Evolutionary conservation across 495 filamentous ascomycete genomes (phyloP), one percentile per base, ranked within the genome.

Genomic region (Penicillium pulvis): DNA sequence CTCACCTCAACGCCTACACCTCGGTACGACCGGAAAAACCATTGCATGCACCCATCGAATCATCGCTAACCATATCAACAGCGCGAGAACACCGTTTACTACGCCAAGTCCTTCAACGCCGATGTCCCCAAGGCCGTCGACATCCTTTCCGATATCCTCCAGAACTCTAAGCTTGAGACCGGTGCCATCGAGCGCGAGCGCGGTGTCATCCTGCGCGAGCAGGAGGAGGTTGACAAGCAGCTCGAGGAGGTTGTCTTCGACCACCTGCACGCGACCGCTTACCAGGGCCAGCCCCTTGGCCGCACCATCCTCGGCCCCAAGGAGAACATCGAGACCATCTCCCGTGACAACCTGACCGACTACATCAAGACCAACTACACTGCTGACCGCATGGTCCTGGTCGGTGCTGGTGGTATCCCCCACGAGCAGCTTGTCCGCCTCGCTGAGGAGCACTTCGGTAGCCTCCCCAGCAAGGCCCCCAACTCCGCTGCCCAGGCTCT

Each of bases 361-460:
- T 99, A 98, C 82, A 98, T 99, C 84, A 94, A 94, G 81, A 90
- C 86, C 78, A 99, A 99, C 84, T 99, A 99, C 83, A 96, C 90
- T 45, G 93, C 95, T 57, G 94, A 99, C 79, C 92, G 95, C 69
- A 99, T 98, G 93, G 94, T 99, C 48, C 87, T 99, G 46, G 95
- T 96, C 62, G 94, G 93, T 70, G 86, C 95, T 55, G 94, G 94
- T 72, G 94, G 94, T 61, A 82, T 98, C 66, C 92, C 95, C 58
- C 94, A 99, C 79, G 79, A 91, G 71, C 80, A 96, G 78, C 86
- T 99, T 48, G 94, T 99, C 61, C 87, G 92, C 65, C 88, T 98
- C 61, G 94, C 95, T 60, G 94, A 98, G 81, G 90, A 97, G 85
- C 83, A 97, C 84, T 99, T 99, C 78, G 81, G 89, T 53, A 69